Base-by-base conservation (phyloP, 495 filamentous ascomycete genomes). In the Neurospora sp. region DNA sequence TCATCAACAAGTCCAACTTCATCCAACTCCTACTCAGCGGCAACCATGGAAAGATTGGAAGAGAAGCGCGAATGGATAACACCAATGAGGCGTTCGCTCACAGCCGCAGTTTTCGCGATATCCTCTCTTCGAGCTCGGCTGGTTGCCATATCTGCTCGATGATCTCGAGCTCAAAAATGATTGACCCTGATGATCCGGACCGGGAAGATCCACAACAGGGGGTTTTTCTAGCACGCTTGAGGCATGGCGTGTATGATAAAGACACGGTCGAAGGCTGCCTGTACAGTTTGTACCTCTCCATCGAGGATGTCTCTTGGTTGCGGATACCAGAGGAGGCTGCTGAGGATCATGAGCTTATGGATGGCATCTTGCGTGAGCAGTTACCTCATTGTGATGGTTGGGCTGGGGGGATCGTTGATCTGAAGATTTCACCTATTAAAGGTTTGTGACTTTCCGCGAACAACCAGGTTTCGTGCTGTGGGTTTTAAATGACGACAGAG, bases 331-430 rank as follows among this genome's bases (percentile, higher is more conserved):
- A 20, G 18, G 3, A 22, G 10, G 46, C 9, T 53, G 46, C 46
- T 5, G 9, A 53, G 20, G 0, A 22, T 5, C 0, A 11, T 5
- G 20, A 53, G 10, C n/a, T 53, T 22, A 0, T 53, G n/a, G 46
- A 53, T 53, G 3, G 10, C 46, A 5, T 53, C 16, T 12, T 53
- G 44, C 44, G 1, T 1, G n/a, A 48, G 6, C 3, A 22, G 3
- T 22, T 48, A 48, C 46, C 1, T 12, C 44, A 35, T 35, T 35
- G 1, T 11, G 9, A 2, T 22, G 1, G n/a, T 3, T 20, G 44
- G n/a, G 0, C 44, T 48, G 5, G 0, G 0, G 0, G 3, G n/a
- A 10, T 48, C n/a, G 3, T 4, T 3, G 1, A 11, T 1, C 44
- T 48, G 0, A 48, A 11, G n/a, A 48, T 53, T 22, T 5, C 6